phyloP scores from a whole-genome alignment of 2,329 filamentous ascomycete species.

The Trichoderma simmonsii region DNA sequence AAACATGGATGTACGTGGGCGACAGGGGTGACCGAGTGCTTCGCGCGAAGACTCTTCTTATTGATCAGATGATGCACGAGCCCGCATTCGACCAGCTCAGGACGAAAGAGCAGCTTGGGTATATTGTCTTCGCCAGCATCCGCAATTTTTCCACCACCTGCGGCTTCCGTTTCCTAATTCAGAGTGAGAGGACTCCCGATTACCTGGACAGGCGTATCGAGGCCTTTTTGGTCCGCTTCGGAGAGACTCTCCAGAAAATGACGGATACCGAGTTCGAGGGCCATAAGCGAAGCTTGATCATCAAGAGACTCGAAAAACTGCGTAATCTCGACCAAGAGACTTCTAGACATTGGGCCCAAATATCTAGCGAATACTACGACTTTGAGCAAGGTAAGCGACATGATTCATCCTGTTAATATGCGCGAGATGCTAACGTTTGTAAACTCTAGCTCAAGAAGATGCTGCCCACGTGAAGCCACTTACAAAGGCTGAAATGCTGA shows the following conservation, averaged over 20 bases:
- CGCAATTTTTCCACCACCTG: constrained; percentile 71
- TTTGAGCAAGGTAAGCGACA: constrained; percentile 71
- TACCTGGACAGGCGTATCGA: constrained; percentile 89
- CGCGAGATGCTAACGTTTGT: neutral
- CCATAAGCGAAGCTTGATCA: constrained; percentile 85
- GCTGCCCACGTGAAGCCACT: constrained; percentile 70
- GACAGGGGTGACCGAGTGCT: constrained; percentile 64
- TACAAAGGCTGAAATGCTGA: constrained; percentile 74
- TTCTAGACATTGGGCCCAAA: constrained; percentile 77
- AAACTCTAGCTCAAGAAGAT: constrained; percentile 63
- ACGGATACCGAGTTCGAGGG: constrained; percentile 79
- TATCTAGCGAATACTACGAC: constrained; percentile 82
- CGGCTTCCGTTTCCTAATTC: constrained; percentile 85
- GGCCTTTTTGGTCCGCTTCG: constrained; percentile 70
- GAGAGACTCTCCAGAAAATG: constrained; percentile 69
- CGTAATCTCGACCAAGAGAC: constrained; percentile 90
- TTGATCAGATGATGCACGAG: constrained; percentile 89
- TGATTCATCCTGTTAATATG: neutral
- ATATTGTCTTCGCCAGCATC: constrained; percentile 85
- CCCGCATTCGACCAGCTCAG: constrained; percentile 91
- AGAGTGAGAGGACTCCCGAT: constrained; percentile 80
- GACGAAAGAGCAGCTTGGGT: constrained; percentile 96
- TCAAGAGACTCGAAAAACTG: constrained; percentile 81
- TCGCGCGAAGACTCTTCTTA: constrained; percentile 73
- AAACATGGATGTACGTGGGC: constrained; percentile 72